phyloP scores from a whole-genome alignment of 2,329 filamentous ascomycete species.

The Talaromyces albobiverticillius region DNA sequence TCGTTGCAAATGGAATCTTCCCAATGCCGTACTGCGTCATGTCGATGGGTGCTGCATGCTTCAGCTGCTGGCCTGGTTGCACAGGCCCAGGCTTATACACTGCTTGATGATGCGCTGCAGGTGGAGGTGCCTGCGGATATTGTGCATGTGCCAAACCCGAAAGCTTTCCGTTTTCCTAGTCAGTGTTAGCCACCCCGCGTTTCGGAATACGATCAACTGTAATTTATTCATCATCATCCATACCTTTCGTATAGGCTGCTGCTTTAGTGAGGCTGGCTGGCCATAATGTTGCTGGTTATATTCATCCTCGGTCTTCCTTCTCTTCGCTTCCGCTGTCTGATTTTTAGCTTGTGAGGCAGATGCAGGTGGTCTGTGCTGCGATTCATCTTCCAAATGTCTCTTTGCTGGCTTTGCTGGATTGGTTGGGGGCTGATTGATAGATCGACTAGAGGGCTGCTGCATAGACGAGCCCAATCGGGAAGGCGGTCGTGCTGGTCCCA shows the following conservation, averaged over 20 bases:
- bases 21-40: conserved; percentile 85
- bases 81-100: conserved; percentile 32
- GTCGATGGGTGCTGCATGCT: conserved; percentile 63
- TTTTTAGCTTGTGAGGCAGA: conserved; percentile 47
- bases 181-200: conserved; percentile 10
- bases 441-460: conserved; percentile 61
- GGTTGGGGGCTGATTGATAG: conserved; percentile 60
- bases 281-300: conserved; percentile 61
- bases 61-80: conserved; percentile 53
- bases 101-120: conserved; percentile 24
- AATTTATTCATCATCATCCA: conserved; percentile 23
- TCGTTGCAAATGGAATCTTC: conserved; percentile 83
- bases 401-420: conserved; percentile 73
- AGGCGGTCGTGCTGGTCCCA: conserved; percentile 51
- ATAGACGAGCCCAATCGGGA: conserved; percentile 40
- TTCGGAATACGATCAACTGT: conserved; percentile 2
- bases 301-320: conserved; percentile 73
- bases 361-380: conserved; percentile 44
- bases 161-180: conserved; percentile 33
- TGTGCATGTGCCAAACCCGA: conserved; percentile 39
- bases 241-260: conserved; percentile 69
- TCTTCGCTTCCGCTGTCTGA: conserved; percentile 72
- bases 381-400: conserved; percentile 64
- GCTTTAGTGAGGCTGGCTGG: conserved; percentile 72
- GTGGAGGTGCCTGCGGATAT: conserved; percentile 31